A percentile compares a stretch with the other conserved stretches of the same genome.
Conservation (phyloP, 108 stramenopile genomes). For the Cylindrotheca closterium region DNA sequence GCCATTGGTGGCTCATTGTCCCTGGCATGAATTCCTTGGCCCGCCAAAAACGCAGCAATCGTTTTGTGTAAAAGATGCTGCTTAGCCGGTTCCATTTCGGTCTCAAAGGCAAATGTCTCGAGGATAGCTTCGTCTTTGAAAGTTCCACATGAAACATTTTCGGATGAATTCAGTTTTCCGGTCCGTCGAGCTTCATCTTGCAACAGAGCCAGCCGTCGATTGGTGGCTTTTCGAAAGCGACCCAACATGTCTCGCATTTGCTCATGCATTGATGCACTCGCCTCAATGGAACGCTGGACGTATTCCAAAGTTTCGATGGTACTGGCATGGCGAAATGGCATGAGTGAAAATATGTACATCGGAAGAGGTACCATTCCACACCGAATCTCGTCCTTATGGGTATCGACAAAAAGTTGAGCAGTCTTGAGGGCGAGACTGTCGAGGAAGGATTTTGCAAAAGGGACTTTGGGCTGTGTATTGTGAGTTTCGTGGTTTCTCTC, state of each 20-base stretch:
- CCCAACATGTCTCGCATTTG: slow-evolving; percentile 75
- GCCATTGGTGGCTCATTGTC: slow-evolving; percentile 5
- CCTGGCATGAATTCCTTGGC: slow-evolving; percentile 20
- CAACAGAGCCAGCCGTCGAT: slow-evolving; percentile 72
- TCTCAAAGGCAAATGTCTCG: slow-evolving; percentile 70
- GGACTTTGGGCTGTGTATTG: not conserved
- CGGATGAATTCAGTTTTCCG: slow-evolving; percentile 27
- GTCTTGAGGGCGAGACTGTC: slow-evolving; percentile 57
- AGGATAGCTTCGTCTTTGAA: slow-evolving; percentile 73
- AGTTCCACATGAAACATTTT: not conserved
- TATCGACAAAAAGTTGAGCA: slow-evolving; percentile 42
- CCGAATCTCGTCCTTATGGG: slow-evolving; percentile 52
- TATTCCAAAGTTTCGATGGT: slow-evolving; percentile 55
- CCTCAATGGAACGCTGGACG: slow-evolving; percentile 56
- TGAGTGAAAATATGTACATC: slow-evolving; percentile 75
- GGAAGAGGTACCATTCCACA: slow-evolving; percentile 82
- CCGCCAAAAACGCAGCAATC: slow-evolving; percentile 54
- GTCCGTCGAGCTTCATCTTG: slow-evolving; percentile 74
- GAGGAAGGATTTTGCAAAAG: slow-evolving; percentile 39
- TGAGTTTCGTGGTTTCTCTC: slow-evolving; percentile 33
- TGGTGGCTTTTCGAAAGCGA: slow-evolving; percentile 85
- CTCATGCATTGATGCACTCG: slow-evolving; percentile 11
- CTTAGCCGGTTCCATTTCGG: slow-evolving; percentile 57
- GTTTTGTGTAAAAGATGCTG: slow-evolving; percentile 66
- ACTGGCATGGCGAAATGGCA: slow-evolving; percentile 81